Base-by-base conservation (phyloP, 1,139 yeast species). In the Casaregolazyma lundiana region DNA sequence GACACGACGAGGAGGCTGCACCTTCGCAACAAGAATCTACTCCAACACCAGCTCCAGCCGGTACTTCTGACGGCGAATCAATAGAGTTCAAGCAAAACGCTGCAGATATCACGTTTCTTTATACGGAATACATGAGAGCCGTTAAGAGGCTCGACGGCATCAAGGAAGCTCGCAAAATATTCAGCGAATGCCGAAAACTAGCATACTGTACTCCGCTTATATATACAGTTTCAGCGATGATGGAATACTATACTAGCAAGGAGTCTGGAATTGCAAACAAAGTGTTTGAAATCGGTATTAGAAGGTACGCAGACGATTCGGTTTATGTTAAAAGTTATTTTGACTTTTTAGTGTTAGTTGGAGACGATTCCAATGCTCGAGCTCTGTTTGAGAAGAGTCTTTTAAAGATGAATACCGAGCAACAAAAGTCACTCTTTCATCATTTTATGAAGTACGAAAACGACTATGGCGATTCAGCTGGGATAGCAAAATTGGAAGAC, bases 291-390 rank as follows among this genome's bases (percentile, higher is more conserved):
- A 67, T 88, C 43, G 97, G 95, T 1, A 68, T 84, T 68, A 84
- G 80, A 61, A 66, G 76, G 50, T 84, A 77, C 60, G 62, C 71
- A 16, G 61, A 57, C 9, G 57, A 56, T 53, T 84, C 86, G 2
- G 77, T 73, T 21, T 90, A 81, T 61, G 73, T 89, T 42, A 71
- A 75, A 51, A 76, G 78, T 44, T 90, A 90, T 63, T 71, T 92
- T 58, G 79, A 83, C 51, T 90, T 85, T 61, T 70, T 92, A 53
- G 77, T 88, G 32, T 69, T 76, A 55, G 75, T 77, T 35, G 84
- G 84, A 62, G 96, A 89, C 63, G 84, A 82, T 49, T 84, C 87
- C 29, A 86, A 84, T 58, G 86, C 90, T 15, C 80, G 92, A 55
- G 88, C 89, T 9, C 72, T 88, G 38, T 84, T 92, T 62, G 97